These are phyloP conservation scores for Panicum miliaceum DNA, from an alignment of 176 grass and related monocot species.

Conservation along the genomic window DNA sequence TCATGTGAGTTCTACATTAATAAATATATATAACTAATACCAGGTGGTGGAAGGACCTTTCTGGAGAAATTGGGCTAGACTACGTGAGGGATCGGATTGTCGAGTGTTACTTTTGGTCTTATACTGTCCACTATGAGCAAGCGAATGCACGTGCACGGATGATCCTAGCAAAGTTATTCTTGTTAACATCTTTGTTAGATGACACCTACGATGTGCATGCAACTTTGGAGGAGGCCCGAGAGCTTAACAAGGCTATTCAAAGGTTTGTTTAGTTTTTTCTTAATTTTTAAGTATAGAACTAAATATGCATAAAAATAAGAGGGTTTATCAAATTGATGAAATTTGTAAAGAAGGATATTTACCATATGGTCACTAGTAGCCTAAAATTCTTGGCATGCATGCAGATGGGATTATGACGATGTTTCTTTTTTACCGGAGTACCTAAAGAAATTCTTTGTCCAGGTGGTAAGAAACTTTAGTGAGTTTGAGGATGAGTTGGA, in stretches of 20 bases:
- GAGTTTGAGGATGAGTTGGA: constrained; percentile 43
- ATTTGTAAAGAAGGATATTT: not conserved
- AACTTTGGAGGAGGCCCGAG: constrained; percentile 44
- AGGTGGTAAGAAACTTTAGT: constrained; percentile 12
- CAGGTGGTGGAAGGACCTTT: constrained; percentile 59
- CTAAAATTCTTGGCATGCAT: not conserved
- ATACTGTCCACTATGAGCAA: constrained; percentile 40
- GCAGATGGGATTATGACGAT: constrained; percentile 45
- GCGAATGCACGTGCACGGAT: constrained; percentile 30
- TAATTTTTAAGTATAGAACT: no score
- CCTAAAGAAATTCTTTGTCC: constrained; percentile 27
- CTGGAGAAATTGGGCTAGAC: not conserved
- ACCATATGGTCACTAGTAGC: not conserved
- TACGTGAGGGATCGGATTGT: constrained; percentile 46
- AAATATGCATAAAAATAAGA: no score
- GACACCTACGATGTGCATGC: constrained; percentile 56
- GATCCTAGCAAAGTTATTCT: constrained; percentile 30
- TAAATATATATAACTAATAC: not conserved
- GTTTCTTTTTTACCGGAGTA: constrained; percentile 36
- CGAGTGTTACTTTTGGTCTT: constrained; percentile 47
- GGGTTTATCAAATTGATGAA: no score
- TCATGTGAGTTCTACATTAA: not conserved
- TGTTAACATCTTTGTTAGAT: constrained; percentile 39
- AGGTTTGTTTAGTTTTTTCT: constrained; percentile 29
- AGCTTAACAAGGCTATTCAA: constrained; percentile 44